Conservation (phyloP, 2,329 filamentous ascomycete genomes). For the Huntiella bhutanensis region DNA sequence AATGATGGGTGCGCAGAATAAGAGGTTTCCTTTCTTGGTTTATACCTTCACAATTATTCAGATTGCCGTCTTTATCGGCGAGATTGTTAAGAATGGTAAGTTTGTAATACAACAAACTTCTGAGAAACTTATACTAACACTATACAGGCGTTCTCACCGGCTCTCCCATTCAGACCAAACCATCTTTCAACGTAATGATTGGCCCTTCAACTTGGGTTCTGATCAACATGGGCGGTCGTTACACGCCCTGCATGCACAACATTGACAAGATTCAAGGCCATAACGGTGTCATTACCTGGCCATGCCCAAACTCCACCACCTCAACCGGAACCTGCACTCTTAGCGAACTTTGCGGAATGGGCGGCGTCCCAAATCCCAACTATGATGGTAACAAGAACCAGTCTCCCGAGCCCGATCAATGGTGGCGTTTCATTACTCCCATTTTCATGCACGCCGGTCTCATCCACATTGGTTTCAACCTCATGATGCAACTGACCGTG, state of each 20-base stretch:
- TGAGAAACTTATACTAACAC: constrained; percentile 9
- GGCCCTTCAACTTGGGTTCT: constrained; percentile 77
- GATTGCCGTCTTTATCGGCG: constrained; percentile 69
- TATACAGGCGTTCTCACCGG: constrained; percentile 51
- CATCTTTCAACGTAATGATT: constrained; percentile 91
- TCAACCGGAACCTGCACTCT: constrained; percentile 47
- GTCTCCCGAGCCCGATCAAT: constrained; percentile 61
- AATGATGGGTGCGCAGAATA: constrained; percentile 36
- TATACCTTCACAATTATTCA: constrained; percentile 64
- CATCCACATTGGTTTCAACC: constrained; percentile 89
- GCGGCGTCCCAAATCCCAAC: constrained; percentile 49
- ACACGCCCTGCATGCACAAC: constrained; percentile 86
- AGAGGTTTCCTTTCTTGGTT: constrained; percentile 57
- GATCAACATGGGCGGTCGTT: constrained; percentile 94
- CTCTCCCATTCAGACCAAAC: constrained; percentile 59
- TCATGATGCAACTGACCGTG: constrained; percentile 76
- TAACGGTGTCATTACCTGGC: constrained; percentile 36
- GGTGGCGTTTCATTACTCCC: constrained; percentile 88
- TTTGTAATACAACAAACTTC: constrained; percentile 7
- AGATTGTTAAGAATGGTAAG: constrained; percentile 69
- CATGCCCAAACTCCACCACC: constrained; percentile 64
- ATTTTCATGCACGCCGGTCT: constrained; percentile 92
- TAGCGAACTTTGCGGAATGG: constrained; percentile 67
- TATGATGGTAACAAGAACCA: constrained; percentile 32
- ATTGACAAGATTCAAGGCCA: constrained; percentile 43